Evolutionary conservation across 2,329 filamentous ascomycete species (phyloP).

Genomic region (Ophiostoma angusticollis): DNA sequence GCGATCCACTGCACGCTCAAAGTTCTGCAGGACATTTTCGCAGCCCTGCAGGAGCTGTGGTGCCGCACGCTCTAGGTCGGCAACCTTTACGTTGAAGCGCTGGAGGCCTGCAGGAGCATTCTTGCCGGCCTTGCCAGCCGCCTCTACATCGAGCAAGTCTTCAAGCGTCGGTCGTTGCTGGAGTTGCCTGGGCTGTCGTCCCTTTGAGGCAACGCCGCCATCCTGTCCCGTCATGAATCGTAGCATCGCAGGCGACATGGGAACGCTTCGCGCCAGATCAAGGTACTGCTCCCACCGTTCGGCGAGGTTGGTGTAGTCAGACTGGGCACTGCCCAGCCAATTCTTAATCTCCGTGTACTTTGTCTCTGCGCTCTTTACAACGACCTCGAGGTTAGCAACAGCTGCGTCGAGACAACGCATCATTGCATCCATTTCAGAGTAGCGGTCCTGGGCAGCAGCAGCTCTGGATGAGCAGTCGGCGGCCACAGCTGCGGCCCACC

Average conservation of each 20-base stretch:
- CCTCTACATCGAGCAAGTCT: constrained; percentile 63
- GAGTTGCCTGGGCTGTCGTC: constrained; percentile 8
- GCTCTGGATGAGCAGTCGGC: constrained; percentile 57
- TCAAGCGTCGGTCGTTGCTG: constrained; percentile 44
- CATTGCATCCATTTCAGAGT: constrained; percentile 63
- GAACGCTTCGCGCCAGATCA: constrained; percentile 48
- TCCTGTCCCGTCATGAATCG: constrained; percentile 47
- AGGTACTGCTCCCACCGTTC: constrained; percentile 57
- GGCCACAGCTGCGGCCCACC: constrained; percentile 63
- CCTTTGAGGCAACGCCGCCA: constrained; percentile 23
- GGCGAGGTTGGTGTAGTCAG: constrained; percentile 53
- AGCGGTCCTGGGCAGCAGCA: constrained; percentile 47
- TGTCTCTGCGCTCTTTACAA: constrained; percentile 57
- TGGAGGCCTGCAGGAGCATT: constrained; percentile 45
- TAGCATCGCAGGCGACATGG: constrained; percentile 53
- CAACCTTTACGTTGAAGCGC: constrained; percentile 46
- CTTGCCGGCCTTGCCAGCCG: constrained; percentile 58
- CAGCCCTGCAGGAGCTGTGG: constrained; percentile 48
- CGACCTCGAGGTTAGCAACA: constrained; percentile 68
- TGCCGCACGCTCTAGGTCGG: constrained; percentile 48
- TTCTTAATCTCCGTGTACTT: constrained; percentile 58
- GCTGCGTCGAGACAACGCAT: constrained; percentile 72
- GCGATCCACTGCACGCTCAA: constrained; percentile 44
- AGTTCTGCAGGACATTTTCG: constrained; percentile 46
- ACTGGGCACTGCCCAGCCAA: constrained; percentile 55